phyloP scores from a whole-genome alignment of 1,139 yeast genomes.

The Blastobotrys malaysiensis region DNA sequence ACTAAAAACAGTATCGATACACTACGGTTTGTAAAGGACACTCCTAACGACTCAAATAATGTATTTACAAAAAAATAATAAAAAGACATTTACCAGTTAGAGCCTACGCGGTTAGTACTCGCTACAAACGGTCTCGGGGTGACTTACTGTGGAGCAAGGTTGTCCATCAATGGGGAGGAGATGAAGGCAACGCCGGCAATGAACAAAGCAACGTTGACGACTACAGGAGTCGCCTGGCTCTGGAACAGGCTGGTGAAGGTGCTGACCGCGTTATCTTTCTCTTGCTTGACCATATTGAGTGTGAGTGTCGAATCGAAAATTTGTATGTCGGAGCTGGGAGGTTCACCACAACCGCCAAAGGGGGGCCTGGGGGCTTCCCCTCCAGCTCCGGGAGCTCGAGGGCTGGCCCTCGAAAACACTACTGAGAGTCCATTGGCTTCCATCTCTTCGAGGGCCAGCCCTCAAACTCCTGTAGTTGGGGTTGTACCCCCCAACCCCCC shows the following conservation, averaged over 20 bases:
- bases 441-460: background rate
- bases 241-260: slow-evolving; percentile 17
- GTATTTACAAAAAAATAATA: background rate
- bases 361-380: too few species aligned
- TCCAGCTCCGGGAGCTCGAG: too few species aligned
- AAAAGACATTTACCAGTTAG: slow-evolving; percentile 1
- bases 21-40: too few species aligned
- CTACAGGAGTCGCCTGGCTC: slow-evolving; percentile 24
- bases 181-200: slow-evolving; percentile 37
- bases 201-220: slow-evolving; percentile 31
- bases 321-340: background rate
- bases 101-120: background rate
- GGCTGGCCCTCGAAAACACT: too few species aligned
- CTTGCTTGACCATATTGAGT: slow-evolving; percentile 20
- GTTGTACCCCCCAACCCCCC: background rate
- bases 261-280: slow-evolving; percentile 16
- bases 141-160: slow-evolving; percentile 37
- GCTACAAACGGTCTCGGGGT: background rate
- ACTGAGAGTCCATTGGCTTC: too few species aligned
- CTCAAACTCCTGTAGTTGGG: background rate
- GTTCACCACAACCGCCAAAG: background rate
- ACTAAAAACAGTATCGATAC: background rate
- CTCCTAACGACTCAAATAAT: background rate
- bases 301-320: slow-evolving; percentile 1
- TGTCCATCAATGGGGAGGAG: slow-evolving; percentile 37